Percentiles rank a stretch among this genome's conserved stretches.
phyloP scores from a whole-genome alignment of 371 early-diverging fungal species.

The Fennellomyces sp. region DNA sequence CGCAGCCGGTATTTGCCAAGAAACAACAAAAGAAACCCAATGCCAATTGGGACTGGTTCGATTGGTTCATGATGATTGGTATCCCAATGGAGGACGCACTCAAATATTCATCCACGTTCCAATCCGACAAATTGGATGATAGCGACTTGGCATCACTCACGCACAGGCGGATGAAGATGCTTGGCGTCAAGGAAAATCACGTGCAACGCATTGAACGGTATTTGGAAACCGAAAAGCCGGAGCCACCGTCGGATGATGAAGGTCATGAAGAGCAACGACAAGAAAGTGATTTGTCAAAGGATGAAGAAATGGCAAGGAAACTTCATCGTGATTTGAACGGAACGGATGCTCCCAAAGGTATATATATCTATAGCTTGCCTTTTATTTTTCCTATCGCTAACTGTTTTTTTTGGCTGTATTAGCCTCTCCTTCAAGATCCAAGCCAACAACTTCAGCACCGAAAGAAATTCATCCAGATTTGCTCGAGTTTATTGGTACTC shows the following conservation, averaged over 20 bases:
- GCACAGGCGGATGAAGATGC: slow-evolving; percentile 70
- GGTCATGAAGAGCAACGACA: slow-evolving; percentile 18
- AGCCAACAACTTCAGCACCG: slow-evolving; percentile 51
- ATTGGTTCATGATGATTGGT: slow-evolving; percentile 83
- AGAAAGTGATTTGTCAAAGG: slow-evolving; percentile 29
- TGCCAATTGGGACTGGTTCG: slow-evolving; percentile 89
- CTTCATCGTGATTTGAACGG: slow-evolving; percentile 61
- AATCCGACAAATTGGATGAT: slow-evolving; percentile 82
- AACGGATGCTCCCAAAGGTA: slow-evolving; percentile 23
- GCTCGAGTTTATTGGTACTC: slow-evolving; percentile 36
- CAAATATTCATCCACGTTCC: slow-evolving; percentile 82
- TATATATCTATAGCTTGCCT: slow-evolving; percentile 12
- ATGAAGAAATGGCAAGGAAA: slow-evolving; percentile 76
- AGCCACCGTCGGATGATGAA: slow-evolving; percentile 42
- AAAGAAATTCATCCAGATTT: slow-evolving; percentile 48
- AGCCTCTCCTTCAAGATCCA: slow-evolving; percentile 20
- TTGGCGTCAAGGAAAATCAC: slow-evolving; percentile 86
- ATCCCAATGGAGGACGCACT: slow-evolving; percentile 76
- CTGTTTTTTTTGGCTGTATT: neutral
- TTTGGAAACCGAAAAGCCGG: slow-evolving; percentile 45
- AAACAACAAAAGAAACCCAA: slow-evolving; percentile 45
- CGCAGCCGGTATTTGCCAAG: neutral
- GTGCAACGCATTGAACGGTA: slow-evolving; percentile 76
- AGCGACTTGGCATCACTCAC: slow-evolving; percentile 74
- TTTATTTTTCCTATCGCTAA: neutral